Evolutionary conservation across 306 rosid species (phyloP).

Genomic region (Cicer cuneatum): DNA sequence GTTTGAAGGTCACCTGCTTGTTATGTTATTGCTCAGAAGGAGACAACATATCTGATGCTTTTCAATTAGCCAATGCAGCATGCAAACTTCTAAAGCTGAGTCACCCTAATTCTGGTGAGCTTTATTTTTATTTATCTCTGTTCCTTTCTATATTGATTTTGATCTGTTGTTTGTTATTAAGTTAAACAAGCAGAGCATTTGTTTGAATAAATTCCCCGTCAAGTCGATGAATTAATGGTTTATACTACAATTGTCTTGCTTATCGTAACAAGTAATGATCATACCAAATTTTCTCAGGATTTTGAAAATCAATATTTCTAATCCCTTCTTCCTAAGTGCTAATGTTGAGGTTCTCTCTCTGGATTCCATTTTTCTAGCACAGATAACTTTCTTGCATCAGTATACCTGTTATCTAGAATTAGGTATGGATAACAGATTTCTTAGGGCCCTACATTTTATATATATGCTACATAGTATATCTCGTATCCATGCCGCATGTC

Average conservation of each 20-base stretch:
- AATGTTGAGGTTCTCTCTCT: background rate
- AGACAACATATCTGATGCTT: conserved; percentile 87
- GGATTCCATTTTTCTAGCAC: conserved; percentile 4
- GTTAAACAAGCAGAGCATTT: conserved; percentile 12
- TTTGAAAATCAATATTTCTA: background rate
- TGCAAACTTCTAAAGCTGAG: conserved; percentile 60
- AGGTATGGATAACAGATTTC: background rate
- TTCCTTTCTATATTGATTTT: conserved; percentile 2
- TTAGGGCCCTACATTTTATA: background rate
- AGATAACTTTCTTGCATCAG: conserved; percentile 1
- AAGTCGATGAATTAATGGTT: conserved; percentile 2
- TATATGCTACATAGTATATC: background rate
- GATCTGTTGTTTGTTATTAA: conserved; percentile 24
- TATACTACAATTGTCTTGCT: background rate
- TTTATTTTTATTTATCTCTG: conserved; percentile 37
- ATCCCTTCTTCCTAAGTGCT: background rate
- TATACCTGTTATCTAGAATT: conserved; percentile 20
- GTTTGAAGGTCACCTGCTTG: conserved; percentile 88
- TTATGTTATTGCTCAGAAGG: conserved; percentile 95
- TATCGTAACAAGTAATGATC: conserved; percentile 20
- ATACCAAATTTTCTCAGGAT: conserved; percentile 13
- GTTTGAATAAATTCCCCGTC: conserved; percentile 1
- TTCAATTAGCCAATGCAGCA: conserved; percentile 80
- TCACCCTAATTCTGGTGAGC: conserved; percentile 62
- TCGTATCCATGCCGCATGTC: background rate